Base-by-base conservation (phyloP, 148 eudicot genomes). In the Silene latifolia region DNA sequence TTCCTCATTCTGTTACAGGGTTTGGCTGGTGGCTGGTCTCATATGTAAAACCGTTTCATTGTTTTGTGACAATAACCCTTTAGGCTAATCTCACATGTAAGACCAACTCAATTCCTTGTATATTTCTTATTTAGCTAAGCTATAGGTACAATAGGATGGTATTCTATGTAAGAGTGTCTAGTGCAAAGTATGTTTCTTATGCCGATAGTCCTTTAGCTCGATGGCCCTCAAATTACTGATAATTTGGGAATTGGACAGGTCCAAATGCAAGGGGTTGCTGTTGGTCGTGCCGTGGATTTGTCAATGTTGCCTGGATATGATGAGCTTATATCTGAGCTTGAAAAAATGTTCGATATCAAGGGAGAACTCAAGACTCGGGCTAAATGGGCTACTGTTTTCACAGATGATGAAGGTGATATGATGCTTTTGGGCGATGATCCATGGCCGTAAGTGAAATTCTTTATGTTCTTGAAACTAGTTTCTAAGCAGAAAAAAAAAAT, bases 361-460 rank as follows among this genome's bases (percentile, higher is more conserved):
- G 98, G 93, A 21, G 89, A 89, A 82, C 90, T 94, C 58, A 81
- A 69, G 56, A 79, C 83, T 5, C 80, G 83, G 29, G 80, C 80
- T 44, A 90, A 86, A 65, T 94, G 97, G 98, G 86, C 88, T 54
- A 80, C 90, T 72, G 88, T 91, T 75, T 94, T 85, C 74, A 85
- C 93, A 4, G 97, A 94, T 76, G 92, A 91, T 66, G 98, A 94
- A 76, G 98, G 93, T 39, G 98, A 94, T 76, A 91, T 84, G 93
- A 94, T 94, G 98, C 96, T 94, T 19, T 82, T 90, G 67, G 98
- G 97, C 21, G 97, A 92, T 76, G 86, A 94, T 78, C 97, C 96
- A 4, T 94, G 98, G 98, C 81, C 27, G 97, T 94, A 85, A 94
- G 98, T 91, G 25, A 39, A 17, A 21, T n/a, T n/a, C 3, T 14